Percentiles rank a stretch among this genome's conserved stretches.
Evolutionary conservation across 495 filamentous ascomycete genomes (phyloP).

Genomic region (Aspergillus avenaceus): DNA sequence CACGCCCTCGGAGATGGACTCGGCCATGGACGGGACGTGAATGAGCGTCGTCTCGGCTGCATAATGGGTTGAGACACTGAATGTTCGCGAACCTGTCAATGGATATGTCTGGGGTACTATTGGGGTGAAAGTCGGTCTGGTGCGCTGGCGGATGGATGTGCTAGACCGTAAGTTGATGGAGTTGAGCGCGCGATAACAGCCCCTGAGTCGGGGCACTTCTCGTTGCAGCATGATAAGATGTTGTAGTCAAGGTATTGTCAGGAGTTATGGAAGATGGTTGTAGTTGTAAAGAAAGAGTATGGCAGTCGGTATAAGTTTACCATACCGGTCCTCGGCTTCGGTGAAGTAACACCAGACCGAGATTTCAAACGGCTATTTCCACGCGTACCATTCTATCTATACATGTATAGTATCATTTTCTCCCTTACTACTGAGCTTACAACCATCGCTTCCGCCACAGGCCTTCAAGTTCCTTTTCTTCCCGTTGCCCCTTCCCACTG

Average conservation of each 20-base stretch:
- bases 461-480: too few species aligned
- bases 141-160: not conserved
- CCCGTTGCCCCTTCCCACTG: too few species aligned
- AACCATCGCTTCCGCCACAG: too few species aligned
- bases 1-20: constrained; percentile 92
- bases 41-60: not conserved
- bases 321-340: not conserved
- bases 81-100: not conserved
- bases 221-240: not conserved
- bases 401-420: too few species aligned
- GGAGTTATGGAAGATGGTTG: too few species aligned
- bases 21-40: constrained; percentile 83
- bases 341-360: not conserved
- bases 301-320: not conserved
- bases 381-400: too few species aligned
- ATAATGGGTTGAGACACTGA: not conserved
- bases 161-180: not conserved
- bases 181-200: not conserved
- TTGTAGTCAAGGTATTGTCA: too few species aligned
- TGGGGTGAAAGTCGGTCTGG: not conserved
- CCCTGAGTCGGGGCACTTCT: not conserved
- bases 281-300: not conserved
- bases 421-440: too few species aligned
- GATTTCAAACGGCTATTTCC: too few species aligned
- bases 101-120: not conserved